Evolutionary conservation across 306 rosid genomes (phyloP), one percentile per base, ranked within the genome.

Genomic region (Crataegus laevigata): DNA sequence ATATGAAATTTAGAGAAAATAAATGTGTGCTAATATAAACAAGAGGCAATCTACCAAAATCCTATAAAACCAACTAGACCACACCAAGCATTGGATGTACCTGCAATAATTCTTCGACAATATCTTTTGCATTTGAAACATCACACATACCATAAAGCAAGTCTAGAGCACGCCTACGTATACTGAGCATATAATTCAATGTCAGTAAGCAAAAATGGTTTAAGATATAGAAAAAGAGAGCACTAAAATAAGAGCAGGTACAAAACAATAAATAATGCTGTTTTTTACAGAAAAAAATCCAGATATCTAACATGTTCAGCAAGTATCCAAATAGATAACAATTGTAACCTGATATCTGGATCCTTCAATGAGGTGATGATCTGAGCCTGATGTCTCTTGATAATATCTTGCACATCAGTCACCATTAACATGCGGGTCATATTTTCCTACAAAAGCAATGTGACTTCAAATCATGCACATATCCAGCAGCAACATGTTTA

Each of bases 141-240:
- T 96, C 99, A 84, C 99, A 96, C 99, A 96, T 96, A 78, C 99
- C 98, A 82, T 96, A 96, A 70, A 96, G 99, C 84, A 96, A 89
- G 87, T 96, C 99, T 43, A 96, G 96, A 77, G 99, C 99, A 77
- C 99, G 96, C 86, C 99, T 88, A 70, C 98, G 98, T 67, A 92
- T 96, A 79, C 99, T 96, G 97, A 69, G 51, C 36, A 63, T 47
- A 73, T 22, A 82, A 84, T 50, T 38, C n/a, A 52, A 75, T 28
- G 52, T 74, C 30, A 84, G 82, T 81, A 55, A 81, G 77, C 24
- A 68, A 68, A 73, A 81, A 52, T 34, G 36, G 52, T 69, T 64
- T 71, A 17, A 74, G 60, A 47, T 24, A 58, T 51, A 11, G 14
- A 34, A 24, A 82, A 66, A 6, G 65, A 29, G 28, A 64, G n/a